phyloP scores from a whole-genome alignment of 805 yeast species.

The Teunomyces aglyptinius region DNA sequence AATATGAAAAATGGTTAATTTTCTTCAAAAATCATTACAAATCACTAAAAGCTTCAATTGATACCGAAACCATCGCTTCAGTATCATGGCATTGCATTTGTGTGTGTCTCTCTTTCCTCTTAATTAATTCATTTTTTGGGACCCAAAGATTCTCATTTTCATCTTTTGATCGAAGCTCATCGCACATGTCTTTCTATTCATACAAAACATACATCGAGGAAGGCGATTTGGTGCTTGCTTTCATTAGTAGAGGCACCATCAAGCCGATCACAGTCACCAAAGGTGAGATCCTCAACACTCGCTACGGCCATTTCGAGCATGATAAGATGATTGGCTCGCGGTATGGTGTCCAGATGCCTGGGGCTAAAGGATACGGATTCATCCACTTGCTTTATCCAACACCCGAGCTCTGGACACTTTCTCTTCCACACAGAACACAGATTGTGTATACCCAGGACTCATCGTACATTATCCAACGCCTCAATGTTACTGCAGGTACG shows the following conservation, averaged over 20 bases:
- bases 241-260: conserved; percentile 75
- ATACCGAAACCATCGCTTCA: too few relatives aligned
- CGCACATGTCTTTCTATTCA: conserved; percentile 48
- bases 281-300: conserved; percentile 70
- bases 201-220: conserved; percentile 72
- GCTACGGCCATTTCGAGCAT: conserved; percentile 91
- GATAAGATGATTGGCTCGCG: conserved; percentile 72
- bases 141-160: too few relatives aligned
- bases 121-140: background rate
- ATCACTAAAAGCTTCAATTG: too few relatives aligned
- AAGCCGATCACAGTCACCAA: conserved; percentile 66
- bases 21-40: too few relatives aligned
- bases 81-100: too few relatives aligned
- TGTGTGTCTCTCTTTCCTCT: too few relatives aligned
- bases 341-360: conserved; percentile 83
- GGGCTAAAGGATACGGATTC: conserved; percentile 75
- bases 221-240: conserved; percentile 84
- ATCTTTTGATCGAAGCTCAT: background rate
- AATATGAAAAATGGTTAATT: too few relatives aligned
- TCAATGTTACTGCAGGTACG: conserved; percentile 70
- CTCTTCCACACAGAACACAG: conserved; percentile 96
- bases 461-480: conserved; percentile 80
- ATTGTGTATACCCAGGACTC: conserved; percentile 97
- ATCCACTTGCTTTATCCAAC: conserved; percentile 87
- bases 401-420: conserved; percentile 94